Evolutionary conservation across 441 rosid species (phyloP).

Genomic region (Flueggea neowawraea): DNA sequence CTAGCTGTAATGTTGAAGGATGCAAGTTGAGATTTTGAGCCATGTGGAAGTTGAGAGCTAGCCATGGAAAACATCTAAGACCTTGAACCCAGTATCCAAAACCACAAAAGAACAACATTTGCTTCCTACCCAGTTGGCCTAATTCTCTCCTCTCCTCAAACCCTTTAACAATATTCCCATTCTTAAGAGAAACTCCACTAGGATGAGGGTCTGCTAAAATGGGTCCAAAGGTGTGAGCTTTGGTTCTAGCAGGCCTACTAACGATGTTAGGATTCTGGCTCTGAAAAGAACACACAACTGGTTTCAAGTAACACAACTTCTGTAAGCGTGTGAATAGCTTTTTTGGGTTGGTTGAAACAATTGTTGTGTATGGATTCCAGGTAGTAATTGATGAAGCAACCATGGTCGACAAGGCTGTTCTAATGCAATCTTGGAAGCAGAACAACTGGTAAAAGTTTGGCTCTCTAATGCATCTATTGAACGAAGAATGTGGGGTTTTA

Average conservation of each 20-base stretch:
- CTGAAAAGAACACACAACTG: slow-evolving; percentile 11
- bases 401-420: slow-evolving; percentile 9
- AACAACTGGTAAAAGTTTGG: no score
- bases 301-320: slow-evolving; percentile 4
- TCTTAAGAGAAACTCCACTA: slow-evolving; percentile 24
- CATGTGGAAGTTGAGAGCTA: slow-evolving; percentile 83
- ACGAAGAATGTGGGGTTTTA: no score
- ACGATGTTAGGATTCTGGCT: slow-evolving; percentile 17
- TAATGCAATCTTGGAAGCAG: background rate
- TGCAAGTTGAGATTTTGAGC: slow-evolving; percentile 54
- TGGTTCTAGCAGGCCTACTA: slow-evolving; percentile 18
- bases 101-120: slow-evolving; percentile 60
- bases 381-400: slow-evolving; percentile 15
- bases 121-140: slow-evolving; percentile 37
- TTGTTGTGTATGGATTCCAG: slow-evolving; percentile 9
- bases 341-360: slow-evolving; percentile 16
- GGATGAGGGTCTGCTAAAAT: slow-evolving; percentile 23
- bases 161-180: slow-evolving; percentile 17
- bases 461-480: no score
- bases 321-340: background rate
- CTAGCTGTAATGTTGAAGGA: slow-evolving; percentile 78
- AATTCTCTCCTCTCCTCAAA: slow-evolving; percentile 29
- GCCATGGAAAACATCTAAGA: slow-evolving; percentile 86
- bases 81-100: slow-evolving; percentile 87
- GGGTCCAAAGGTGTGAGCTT: slow-evolving; percentile 23